Evolutionary conservation across 768 basidiomycete genomes (phyloP).

Genomic region (Suillus luteus): DNA sequence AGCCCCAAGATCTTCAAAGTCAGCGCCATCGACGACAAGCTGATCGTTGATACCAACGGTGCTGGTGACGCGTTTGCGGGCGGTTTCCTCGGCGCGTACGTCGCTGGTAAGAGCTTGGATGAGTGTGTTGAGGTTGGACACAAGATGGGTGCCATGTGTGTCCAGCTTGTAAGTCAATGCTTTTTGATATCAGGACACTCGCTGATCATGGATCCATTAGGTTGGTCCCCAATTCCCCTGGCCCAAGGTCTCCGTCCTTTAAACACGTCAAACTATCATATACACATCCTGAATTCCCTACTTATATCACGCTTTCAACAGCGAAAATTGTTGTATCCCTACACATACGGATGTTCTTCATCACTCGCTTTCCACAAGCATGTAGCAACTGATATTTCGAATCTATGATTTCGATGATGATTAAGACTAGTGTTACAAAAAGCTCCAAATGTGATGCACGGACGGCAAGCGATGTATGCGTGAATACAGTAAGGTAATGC

Average conservation of each 20-base stretch:
- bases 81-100: constrained; percentile 87
- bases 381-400: constrained; percentile 27
- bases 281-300: constrained; percentile 5
- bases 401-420: constrained; percentile 9
- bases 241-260: constrained; percentile 56
- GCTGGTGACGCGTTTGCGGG: constrained; percentile 98
- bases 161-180: constrained; percentile 62
- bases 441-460: constrained; percentile 11
- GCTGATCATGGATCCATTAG: constrained; percentile 29
- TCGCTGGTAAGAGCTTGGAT: constrained; percentile 74
- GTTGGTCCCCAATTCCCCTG: constrained; percentile 58
- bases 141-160: constrained; percentile 81
- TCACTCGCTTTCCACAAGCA: constrained; percentile 38
- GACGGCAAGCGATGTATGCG: constrained; percentile 16
- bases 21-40: constrained; percentile 49
- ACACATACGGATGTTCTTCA: constrained; percentile 22
- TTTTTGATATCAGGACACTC: background rate
- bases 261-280: constrained; percentile 5
- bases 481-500: constrained; percentile 28
- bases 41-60: constrained; percentile 96
- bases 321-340: constrained; percentile 32
- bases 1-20: constrained; percentile 62
- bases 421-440: constrained; percentile 10
- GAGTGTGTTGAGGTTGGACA: constrained; percentile 86
- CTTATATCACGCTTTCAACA: constrained; percentile 41